A percentile compares a stretch with the other conserved stretches of the same genome.
phyloP scores from a whole-genome alignment of 441 rosid species.

The Arabidopsis lyrata region DNA sequence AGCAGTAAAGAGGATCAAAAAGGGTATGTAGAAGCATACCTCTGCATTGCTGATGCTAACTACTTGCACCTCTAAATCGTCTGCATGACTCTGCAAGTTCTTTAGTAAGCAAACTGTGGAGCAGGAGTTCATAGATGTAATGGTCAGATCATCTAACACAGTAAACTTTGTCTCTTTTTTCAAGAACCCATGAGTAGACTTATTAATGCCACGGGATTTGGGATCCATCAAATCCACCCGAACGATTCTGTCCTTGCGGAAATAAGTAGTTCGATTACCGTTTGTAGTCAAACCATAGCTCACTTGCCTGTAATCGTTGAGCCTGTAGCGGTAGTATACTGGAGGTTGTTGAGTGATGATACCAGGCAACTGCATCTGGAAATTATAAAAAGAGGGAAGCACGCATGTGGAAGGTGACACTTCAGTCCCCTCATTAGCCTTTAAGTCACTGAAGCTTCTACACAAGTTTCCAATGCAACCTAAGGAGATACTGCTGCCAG shows the following conservation, averaged over 20 bases:
- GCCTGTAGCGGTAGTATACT: background rate
- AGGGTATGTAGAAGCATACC: background rate
- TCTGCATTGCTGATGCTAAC: background rate
- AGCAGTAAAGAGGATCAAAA: background rate
- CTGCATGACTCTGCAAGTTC: slow-evolving; percentile 4
- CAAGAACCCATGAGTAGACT: background rate
- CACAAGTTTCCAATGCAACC: slow-evolving; percentile 18
- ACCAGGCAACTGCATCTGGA: background rate
- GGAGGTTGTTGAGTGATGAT: slow-evolving; percentile 9
- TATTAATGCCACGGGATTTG: background rate
- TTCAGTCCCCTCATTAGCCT: background rate
- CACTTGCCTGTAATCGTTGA: fast-evolving
- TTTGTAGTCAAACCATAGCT: slow-evolving; percentile 2
- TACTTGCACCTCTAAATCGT: slow-evolving; percentile 13
- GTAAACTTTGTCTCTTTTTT: slow-evolving; percentile 10
- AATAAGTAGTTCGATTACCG: background rate
- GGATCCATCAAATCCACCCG: slow-evolving; percentile 9
- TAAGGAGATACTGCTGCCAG: background rate
- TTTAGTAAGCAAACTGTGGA: background rate
- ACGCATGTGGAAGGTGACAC: background rate
- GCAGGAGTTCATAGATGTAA: slow-evolving; percentile 5
- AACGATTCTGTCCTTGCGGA: background rate
- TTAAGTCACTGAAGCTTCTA: slow-evolving; percentile 4
- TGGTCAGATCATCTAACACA: slow-evolving; percentile 13
- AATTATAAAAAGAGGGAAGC: background rate